Conservation (phyloP, 2,329 filamentous ascomycete species). For the Fusarium agapanthi region DNA sequence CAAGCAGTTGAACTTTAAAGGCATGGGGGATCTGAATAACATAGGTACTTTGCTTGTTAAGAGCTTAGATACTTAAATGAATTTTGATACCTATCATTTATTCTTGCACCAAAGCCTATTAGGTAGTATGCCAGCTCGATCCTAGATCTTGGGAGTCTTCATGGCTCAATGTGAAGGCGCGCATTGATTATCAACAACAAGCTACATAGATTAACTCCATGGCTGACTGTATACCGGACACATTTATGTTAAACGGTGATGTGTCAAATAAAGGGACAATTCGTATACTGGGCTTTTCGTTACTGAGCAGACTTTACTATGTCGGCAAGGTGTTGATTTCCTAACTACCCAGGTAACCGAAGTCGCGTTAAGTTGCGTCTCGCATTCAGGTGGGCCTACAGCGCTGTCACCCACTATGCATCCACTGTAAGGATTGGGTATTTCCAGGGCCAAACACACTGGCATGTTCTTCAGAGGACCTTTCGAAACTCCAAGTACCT, state of each 20-base stretch:
- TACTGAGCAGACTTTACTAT: not conserved
- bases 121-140: not conserved
- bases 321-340: not conserved
- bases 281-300: fast-evolving
- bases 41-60: not conserved
- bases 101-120: not conserved
- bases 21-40: no score
- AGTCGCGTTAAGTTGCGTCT: not conserved
- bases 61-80: not conserved
- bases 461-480: not conserved
- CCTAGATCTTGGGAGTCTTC: not conserved
- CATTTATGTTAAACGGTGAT: not conserved
- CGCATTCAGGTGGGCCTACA: not conserved
- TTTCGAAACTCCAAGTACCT: not conserved
- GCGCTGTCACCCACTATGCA: not conserved
- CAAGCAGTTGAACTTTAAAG: no score
- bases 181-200: not conserved
- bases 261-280: not conserved
- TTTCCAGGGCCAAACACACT: not conserved
- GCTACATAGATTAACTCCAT: not conserved
- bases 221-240: not conserved
- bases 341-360: no score
- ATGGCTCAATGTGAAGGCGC: not conserved
- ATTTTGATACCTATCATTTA: not conserved
- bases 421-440: not conserved